phyloP scores from a whole-genome alignment of 2,329 filamentous ascomycete species.

The Neopestalotiopsis sp. region DNA sequence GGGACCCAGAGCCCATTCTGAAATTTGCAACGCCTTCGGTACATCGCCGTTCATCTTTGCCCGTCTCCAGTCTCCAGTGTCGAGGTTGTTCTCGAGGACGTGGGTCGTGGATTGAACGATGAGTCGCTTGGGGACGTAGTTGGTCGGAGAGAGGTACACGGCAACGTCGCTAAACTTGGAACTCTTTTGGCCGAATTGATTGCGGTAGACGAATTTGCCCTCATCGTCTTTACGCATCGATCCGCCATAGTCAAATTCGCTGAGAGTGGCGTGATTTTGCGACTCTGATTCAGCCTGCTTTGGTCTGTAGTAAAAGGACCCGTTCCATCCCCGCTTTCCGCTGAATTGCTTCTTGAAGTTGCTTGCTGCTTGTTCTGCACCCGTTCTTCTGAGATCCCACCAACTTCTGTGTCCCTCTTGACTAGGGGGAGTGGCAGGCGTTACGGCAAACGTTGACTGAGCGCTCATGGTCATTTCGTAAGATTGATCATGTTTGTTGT shows the following conservation, averaged over 20 bases:
- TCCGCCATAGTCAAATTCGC: slow-evolving; percentile 19
- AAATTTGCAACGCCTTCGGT: slow-evolving; percentile 24
- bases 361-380: slow-evolving; percentile 16
- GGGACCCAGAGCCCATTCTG: slow-evolving; percentile 26
- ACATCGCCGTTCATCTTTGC: slow-evolving; percentile 26
- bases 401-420: slow-evolving; percentile 1
- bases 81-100: slow-evolving; percentile 21
- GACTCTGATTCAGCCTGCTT: slow-evolving; percentile 14
- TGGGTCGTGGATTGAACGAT: slow-evolving; percentile 27
- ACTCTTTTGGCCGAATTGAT: slow-evolving; percentile 25
- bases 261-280: slow-evolving; percentile 12
- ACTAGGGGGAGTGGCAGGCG: not conserved
- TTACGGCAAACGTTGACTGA: not conserved
- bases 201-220: slow-evolving; percentile 27
- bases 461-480: not conserved
- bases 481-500: not conserved
- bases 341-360: slow-evolving; percentile 22
- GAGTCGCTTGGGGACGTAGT: slow-evolving; percentile 26
- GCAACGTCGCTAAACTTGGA: slow-evolving; percentile 30
- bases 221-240: slow-evolving; percentile 17
- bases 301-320: slow-evolving; percentile 19
- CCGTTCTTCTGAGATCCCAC: slow-evolving; percentile 20
- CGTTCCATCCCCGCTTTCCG: slow-evolving; percentile 20
- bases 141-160: slow-evolving; percentile 32
- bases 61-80: slow-evolving; percentile 28